Percentiles rank a stretch among this genome's conserved stretches.
phyloP scores from a whole-genome alignment of 495 filamentous ascomycete species.

The Penicillium cosmopolitanum region DNA sequence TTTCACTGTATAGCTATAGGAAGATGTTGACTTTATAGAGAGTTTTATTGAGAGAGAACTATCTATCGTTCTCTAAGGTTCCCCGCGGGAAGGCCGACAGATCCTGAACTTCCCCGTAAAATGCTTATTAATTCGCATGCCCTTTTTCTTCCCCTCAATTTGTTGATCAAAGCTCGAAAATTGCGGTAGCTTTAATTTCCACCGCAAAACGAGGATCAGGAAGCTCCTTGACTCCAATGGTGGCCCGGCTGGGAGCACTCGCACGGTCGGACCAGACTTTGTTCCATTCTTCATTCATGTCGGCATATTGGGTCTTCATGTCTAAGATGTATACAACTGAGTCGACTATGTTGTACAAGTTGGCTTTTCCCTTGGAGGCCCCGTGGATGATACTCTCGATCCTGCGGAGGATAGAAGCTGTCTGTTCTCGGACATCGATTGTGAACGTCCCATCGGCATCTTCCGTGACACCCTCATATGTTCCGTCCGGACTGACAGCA shows the following conservation, averaged over 20 bases:
- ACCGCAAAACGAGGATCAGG: conserved; percentile 39
- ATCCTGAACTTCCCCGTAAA: too few relatives aligned
- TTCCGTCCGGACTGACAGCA: conserved; percentile 21
- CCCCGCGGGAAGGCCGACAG: too few relatives aligned
- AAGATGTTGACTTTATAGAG: too few relatives aligned
- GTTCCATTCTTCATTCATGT: conserved; percentile 48
- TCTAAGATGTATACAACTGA: conserved; percentile 39
- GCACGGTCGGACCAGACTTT: conserved; percentile 36
- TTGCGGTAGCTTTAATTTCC: conserved; percentile 38
- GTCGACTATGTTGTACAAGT: conserved; percentile 38
- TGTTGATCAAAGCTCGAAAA: conserved; percentile 14
- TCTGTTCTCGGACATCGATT: conserved; percentile 36
- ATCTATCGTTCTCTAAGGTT: too few relatives aligned
- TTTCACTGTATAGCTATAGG: too few relatives aligned
- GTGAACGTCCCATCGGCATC: conserved; percentile 35
- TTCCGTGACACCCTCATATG: conserved; percentile 32
- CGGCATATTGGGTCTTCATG: conserved; percentile 42
- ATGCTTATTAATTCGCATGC: too few relatives aligned
- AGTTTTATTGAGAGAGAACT: too few relatives aligned
- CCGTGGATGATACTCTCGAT: conserved; percentile 41
- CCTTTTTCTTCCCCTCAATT: too few relatives aligned
- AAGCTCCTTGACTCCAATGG: conserved; percentile 38
- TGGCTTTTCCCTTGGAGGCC: conserved; percentile 33
- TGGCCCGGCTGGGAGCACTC: conserved; percentile 38
- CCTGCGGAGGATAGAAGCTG: conserved; percentile 34